Percentiles rank a stretch among this genome's conserved stretches.
Conservation (phyloP, 331 rosid genomes). For the Cucumis variabilis region DNA sequence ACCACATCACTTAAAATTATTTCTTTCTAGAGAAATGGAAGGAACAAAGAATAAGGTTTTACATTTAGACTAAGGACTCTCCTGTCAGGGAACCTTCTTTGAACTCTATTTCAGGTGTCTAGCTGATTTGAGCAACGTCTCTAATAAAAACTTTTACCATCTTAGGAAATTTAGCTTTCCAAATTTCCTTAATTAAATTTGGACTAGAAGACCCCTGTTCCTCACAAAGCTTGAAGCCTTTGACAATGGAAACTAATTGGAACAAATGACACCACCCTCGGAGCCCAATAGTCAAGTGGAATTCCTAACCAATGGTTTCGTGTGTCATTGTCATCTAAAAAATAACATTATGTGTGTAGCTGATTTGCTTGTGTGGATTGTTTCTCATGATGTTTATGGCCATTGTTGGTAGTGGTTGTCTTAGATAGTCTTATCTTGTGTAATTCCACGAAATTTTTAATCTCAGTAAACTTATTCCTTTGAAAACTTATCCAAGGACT, state of each 20-base stretch:
- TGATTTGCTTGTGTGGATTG: slow-evolving; percentile 1
- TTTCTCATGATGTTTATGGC: slow-evolving; percentile 26
- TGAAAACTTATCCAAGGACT: slow-evolving; percentile 67
- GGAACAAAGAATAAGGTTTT: neutral
- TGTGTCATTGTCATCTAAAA: neutral
- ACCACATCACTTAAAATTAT: neutral
- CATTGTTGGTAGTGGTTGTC: neutral
- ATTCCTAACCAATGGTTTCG: neutral
- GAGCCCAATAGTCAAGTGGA: neutral
- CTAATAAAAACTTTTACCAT: neutral
- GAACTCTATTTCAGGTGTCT: neutral
- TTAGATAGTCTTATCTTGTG: neutral
- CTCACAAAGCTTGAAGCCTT: neutral
- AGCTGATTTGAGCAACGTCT: slow-evolving; percentile 1
- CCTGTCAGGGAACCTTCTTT: slow-evolving; percentile 15
- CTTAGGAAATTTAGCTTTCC: neutral
- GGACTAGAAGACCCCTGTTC: neutral
- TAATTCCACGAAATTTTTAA: slow-evolving; percentile 8
- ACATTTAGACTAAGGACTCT: too few species aligned
- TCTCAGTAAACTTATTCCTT: neutral
- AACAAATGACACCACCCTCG: neutral
- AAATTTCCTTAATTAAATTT: neutral
- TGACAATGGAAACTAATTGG: neutral
- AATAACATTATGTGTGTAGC: neutral
- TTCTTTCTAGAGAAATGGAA: slow-evolving; percentile 8